Percentiles rank a stretch among this genome's conserved stretches.
Conservation (phyloP, 768 basidiomycete species). For the Phaeotremella fagi region DNA sequence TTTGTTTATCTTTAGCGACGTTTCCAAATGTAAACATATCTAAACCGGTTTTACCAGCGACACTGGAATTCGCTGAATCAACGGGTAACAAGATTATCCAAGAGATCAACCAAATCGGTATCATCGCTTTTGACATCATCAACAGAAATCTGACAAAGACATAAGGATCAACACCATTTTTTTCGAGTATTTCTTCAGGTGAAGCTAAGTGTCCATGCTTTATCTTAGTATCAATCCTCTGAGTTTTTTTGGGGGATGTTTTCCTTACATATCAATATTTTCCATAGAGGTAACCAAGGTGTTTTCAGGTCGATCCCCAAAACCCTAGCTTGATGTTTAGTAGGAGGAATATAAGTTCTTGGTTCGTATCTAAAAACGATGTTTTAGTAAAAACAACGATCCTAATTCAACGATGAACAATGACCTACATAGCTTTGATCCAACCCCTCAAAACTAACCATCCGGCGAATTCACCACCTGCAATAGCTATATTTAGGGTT, state of each 20-base stretch:
- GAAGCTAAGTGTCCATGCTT: constrained; percentile 59
- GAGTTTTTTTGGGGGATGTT: no score
- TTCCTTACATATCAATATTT: constrained; percentile 25
- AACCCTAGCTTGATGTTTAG: constrained; percentile 49
- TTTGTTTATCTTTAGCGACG: constrained; percentile 54
- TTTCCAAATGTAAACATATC: constrained; percentile 79
- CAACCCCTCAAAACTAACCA: constrained; percentile 80
- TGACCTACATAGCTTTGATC: constrained; percentile 76
- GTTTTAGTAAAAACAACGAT: neutral
- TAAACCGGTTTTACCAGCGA: constrained; percentile 56
- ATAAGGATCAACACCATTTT: constrained; percentile 66
- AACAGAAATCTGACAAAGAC: constrained; percentile 84
- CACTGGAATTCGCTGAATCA: constrained; percentile 55
- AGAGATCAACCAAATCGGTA: constrained; percentile 87
- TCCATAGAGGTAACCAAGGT: constrained; percentile 28
- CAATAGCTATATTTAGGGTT: constrained; percentile 64
- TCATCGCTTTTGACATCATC: constrained; percentile 72
- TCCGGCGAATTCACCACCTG: constrained; percentile 58
- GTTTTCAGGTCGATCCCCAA: constrained; percentile 30
- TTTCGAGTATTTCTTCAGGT: constrained; percentile 43
- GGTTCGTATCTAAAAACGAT: constrained; percentile 59
- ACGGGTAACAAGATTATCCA: constrained; percentile 82
- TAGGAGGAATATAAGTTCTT: constrained; percentile 63
- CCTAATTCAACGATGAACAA: neutral
- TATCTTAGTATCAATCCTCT: neutral